Conservation (phyloP, 495 filamentous ascomycete species). For the Penicillium taxi region DNA sequence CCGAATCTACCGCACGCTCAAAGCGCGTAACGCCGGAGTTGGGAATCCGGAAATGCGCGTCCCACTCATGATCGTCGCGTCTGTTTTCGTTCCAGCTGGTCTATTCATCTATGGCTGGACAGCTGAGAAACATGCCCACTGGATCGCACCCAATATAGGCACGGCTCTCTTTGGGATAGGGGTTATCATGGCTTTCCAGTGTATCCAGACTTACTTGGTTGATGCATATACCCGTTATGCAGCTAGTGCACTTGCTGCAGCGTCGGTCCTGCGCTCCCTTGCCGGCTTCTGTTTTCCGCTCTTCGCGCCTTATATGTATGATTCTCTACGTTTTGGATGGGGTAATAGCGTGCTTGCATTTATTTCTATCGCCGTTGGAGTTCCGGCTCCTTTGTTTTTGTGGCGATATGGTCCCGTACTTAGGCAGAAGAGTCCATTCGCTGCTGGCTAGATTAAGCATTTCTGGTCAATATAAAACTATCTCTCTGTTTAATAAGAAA, state of each 20-base stretch:
- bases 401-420: constrained; percentile 51
- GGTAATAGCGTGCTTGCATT: constrained; percentile 57
- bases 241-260: constrained; percentile 62
- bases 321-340: constrained; percentile 52
- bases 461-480: no score
- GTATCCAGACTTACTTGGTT: constrained; percentile 62
- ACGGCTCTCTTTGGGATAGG: constrained; percentile 42
- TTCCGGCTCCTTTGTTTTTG: constrained; percentile 53
- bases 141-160: constrained; percentile 69
- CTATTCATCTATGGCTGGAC: constrained; percentile 70
- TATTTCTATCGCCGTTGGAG: constrained; percentile 44
- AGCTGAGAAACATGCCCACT: constrained; percentile 53
- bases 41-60: constrained; percentile 62
- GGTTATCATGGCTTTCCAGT: constrained; percentile 2
- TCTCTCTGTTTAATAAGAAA: no score
- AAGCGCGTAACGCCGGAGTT: constrained; percentile 47
- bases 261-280: constrained; percentile 56
- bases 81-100: constrained; percentile 53
- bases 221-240: constrained; percentile 70
- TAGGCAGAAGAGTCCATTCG: constrained; percentile 58
- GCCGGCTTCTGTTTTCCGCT: constrained; percentile 72
- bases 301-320: constrained; percentile 61
- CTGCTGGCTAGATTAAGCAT: constrained; percentile 56
- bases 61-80: constrained; percentile 52
- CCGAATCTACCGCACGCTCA: constrained; percentile 54